A percentile compares a stretch with the other conserved stretches of the same genome.
phyloP scores from a whole-genome alignment of 352 stramenopile genomes.

The Pythium apleroticum region DNA sequence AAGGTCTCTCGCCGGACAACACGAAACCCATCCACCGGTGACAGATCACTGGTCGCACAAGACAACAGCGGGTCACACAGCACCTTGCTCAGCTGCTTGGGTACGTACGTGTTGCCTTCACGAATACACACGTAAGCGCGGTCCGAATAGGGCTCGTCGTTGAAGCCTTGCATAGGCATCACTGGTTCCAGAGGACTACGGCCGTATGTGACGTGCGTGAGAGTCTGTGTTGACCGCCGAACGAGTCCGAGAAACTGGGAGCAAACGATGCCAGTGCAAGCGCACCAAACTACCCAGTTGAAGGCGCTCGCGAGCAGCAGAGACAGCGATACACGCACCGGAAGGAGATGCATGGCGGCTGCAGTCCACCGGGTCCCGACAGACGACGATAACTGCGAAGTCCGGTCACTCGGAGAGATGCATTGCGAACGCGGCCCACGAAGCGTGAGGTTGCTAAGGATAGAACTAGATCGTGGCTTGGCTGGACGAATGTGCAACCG shows the following conservation, averaged over 20 bases:
- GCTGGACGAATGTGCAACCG: too few species aligned
- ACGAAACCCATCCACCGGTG: slow-evolving; percentile 25
- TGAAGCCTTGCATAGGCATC: slow-evolving; percentile 17
- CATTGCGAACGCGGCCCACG: too few species aligned
- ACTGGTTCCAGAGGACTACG: background rate
- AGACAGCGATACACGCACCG: background rate
- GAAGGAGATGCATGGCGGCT: background rate
- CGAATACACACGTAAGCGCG: slow-evolving; percentile 32
- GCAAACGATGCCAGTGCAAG: slow-evolving; percentile 23
- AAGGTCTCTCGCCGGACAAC: slow-evolving; percentile 21
- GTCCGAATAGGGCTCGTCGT: slow-evolving; percentile 42
- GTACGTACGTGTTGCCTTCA: slow-evolving; percentile 22
- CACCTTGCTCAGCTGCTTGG: slow-evolving; percentile 26
- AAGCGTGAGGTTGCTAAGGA: too few species aligned
- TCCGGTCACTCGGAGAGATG: too few species aligned
- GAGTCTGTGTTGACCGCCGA: background rate
- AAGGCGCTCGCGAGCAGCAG: background rate
- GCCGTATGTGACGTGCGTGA: background rate
- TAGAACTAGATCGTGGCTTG: too few species aligned
- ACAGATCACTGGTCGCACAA: background rate
- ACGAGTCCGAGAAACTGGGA: slow-evolving; percentile 30
- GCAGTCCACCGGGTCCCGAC: too few species aligned
- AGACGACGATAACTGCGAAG: too few species aligned
- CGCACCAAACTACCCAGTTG: slow-evolving; percentile 29
- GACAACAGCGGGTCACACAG: slow-evolving; percentile 7